A percentile compares a stretch with the other conserved stretches of the same genome.
phyloP scores from a whole-genome alignment of 139 green algal species.

The Choricystis sp. region DNA sequence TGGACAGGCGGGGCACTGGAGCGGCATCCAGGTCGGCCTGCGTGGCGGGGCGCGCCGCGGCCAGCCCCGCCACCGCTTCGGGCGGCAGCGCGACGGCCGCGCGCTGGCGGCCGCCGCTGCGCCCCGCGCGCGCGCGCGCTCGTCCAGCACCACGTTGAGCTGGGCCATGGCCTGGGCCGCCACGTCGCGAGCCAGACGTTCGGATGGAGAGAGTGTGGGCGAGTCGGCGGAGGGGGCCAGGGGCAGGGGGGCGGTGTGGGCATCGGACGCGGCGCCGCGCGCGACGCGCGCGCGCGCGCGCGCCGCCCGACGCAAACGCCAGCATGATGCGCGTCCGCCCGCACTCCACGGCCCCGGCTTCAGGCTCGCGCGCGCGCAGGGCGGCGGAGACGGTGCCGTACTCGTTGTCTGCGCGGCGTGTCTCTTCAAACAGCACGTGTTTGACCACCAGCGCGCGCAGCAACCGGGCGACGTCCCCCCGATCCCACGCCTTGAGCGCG shows the following conservation, averaged over 20 bases:
- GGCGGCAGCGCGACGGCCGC: not conserved
- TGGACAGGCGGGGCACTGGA: constrained; percentile 1
- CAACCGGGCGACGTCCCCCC: constrained; percentile 24
- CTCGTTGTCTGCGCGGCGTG: constrained; percentile 26
- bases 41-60: not conserved
- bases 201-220: not conserved
- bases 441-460: constrained; percentile 29
- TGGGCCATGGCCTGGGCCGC: constrained; percentile 10
- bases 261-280: not conserved
- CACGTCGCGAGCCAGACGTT: constrained; percentile 12
- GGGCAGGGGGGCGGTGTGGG: not conserved
- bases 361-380: constrained; percentile 3
- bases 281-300: not conserved
- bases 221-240: constrained; percentile 1
- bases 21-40: not conserved
- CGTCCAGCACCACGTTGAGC: not conserved
- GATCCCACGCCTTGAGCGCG: constrained; percentile 8
- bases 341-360: not conserved
- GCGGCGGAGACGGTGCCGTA: constrained; percentile 11
- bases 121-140: too few relatives aligned
- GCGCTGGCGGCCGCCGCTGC: too few relatives aligned
- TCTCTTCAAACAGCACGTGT: constrained; percentile 23
- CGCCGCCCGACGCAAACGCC: constrained; percentile 1
- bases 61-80: not conserved
- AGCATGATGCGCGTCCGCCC: constrained; percentile 5